Percentiles rank a stretch among this genome's conserved stretches.
phyloP scores from a whole-genome alignment of 2,329 filamentous ascomycete species.

The Cladosporium halotolerans region DNA sequence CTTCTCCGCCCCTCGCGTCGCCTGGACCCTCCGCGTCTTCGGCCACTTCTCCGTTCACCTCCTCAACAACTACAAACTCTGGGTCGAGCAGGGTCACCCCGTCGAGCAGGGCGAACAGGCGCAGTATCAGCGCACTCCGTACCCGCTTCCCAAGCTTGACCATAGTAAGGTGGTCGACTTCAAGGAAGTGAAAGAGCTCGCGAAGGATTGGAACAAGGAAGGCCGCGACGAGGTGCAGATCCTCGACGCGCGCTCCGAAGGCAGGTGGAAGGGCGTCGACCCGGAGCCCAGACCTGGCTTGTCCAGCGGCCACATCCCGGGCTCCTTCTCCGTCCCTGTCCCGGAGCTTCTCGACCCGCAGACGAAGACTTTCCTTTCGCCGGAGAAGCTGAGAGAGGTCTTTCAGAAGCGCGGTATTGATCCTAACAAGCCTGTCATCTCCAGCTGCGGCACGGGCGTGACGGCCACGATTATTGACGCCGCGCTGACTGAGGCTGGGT shows the following conservation, averaged over 20 bases:
- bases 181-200: slow-evolving; percentile 74
- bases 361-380: slow-evolving; percentile 72
- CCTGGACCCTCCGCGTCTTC: slow-evolving; percentile 87
- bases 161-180: slow-evolving; percentile 66
- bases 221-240: slow-evolving; percentile 79
- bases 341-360: slow-evolving; percentile 71
- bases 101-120: slow-evolving; percentile 70
- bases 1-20: slow-evolving; percentile 87
- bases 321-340: slow-evolving; percentile 77
- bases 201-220: slow-evolving; percentile 71
- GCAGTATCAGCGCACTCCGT: slow-evolving; percentile 36
- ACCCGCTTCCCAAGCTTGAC: slow-evolving; percentile 42
- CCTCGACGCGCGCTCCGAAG: slow-evolving; percentile 74
- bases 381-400: slow-evolving; percentile 64
- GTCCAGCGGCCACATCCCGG: slow-evolving; percentile 85
- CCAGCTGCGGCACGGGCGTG: slow-evolving; percentile 87
- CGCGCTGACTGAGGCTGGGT: slow-evolving; percentile 72
- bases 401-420: slow-evolving; percentile 78
- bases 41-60: slow-evolving; percentile 84
- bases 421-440: slow-evolving; percentile 72
- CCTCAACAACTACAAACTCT: slow-evolving; percentile 92
- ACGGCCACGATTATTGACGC: slow-evolving; percentile 88
- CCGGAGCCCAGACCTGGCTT: slow-evolving; percentile 80
- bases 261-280: slow-evolving; percentile 74
- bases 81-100: slow-evolving; percentile 76